Evolutionary conservation across 331 rosid genomes (phyloP).

Genomic region (Rhamnella rubrinervis): DNA sequence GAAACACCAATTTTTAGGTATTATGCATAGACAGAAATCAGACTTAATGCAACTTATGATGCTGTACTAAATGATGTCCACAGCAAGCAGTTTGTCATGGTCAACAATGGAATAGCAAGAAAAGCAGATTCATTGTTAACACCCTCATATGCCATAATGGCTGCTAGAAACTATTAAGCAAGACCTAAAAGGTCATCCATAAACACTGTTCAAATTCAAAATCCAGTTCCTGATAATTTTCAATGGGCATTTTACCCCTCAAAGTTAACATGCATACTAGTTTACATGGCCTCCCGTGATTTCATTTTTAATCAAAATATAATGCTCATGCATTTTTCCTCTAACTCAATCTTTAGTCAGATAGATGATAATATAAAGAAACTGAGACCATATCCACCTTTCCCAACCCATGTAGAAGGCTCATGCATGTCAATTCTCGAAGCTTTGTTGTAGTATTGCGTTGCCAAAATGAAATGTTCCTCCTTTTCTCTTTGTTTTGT

Average conservation of each 20-base stretch:
- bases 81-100: neutral
- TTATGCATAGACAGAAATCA: constrained; percentile 11
- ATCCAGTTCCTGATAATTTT: neutral
- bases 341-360: constrained; percentile 7
- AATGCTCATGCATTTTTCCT: too few relatives aligned
- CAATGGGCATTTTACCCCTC: constrained; percentile 1
- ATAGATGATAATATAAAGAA: constrained; percentile 8
- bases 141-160: neutral
- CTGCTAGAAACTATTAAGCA: neutral
- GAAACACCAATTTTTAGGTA: constrained; percentile 24
- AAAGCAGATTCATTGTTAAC: neutral
- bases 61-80: neutral
- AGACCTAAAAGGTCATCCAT: neutral
- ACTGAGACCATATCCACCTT: constrained; percentile 46
- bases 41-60: neutral
- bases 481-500: constrained; percentile 96
- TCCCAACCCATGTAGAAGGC: constrained; percentile 98
- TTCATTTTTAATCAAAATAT: too few relatives aligned
- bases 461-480: constrained; percentile 94
- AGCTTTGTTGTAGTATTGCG: constrained; percentile 96
- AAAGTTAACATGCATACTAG: neutral
- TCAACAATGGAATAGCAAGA: neutral
- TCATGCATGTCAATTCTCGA: constrained; percentile 97
- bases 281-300: too few relatives aligned
- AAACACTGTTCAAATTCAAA: constrained; percentile 15